Percentiles rank a stretch among this genome's conserved stretches.
Evolutionary conservation across 2,329 filamentous ascomycete species (phyloP).

Genomic region (Tricladium varicosporioides): DNA sequence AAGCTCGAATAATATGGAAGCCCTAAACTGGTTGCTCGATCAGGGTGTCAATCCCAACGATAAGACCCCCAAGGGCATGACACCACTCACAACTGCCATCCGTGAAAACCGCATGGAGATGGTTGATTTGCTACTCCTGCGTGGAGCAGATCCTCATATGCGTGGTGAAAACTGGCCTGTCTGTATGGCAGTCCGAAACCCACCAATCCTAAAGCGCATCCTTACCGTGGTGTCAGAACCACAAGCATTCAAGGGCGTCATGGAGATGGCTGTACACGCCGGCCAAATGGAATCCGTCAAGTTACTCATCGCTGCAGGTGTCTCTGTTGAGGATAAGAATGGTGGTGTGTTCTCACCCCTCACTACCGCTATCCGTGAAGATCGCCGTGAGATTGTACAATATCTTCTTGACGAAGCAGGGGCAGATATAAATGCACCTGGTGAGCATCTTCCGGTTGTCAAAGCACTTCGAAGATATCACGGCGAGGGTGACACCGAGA

Average conservation of each 20-base stretch:
- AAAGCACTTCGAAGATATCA: constrained; percentile 63
- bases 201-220: constrained; percentile 57
- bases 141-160: constrained; percentile 60
- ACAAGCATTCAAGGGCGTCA: constrained; percentile 61
- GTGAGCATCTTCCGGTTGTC: constrained; percentile 69
- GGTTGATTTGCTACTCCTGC: constrained; percentile 55
- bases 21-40: constrained; percentile 58
- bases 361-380: constrained; percentile 65
- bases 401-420: constrained; percentile 61
- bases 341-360: constrained; percentile 70
- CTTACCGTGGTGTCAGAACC: constrained; percentile 56
- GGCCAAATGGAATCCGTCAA: constrained; percentile 67
- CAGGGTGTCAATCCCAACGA: constrained; percentile 60
- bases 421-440: constrained; percentile 64
- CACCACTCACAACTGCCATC: constrained; percentile 65
- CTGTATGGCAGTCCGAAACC: constrained; percentile 64
- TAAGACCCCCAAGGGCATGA: constrained; percentile 54
- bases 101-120: constrained; percentile 57
- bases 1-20: constrained; percentile 58
- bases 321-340: constrained; percentile 69
- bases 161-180: constrained; percentile 70
- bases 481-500: constrained; percentile 50
- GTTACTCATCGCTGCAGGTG: constrained; percentile 39
- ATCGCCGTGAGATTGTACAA: constrained; percentile 56
- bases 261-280: constrained; percentile 66